These are phyloP conservation scores for Aristolochia californica DNA, from an alignment of 164 flowering plant genomes.

Conservation along the genomic window DNA sequence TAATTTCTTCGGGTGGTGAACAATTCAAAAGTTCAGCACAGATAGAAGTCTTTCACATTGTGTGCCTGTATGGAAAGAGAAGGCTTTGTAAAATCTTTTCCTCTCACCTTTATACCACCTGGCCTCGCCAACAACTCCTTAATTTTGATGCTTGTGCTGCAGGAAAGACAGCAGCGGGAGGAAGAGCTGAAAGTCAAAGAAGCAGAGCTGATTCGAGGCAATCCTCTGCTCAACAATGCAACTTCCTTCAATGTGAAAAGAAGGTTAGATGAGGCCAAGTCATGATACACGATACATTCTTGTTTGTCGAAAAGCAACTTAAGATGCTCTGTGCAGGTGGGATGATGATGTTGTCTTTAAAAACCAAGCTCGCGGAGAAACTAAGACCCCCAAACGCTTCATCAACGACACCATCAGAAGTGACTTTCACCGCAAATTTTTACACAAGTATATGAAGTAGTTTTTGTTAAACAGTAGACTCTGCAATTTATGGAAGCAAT, in stretches of 20 bases:
- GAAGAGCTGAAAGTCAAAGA: conserved; percentile 86
- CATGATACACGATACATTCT: not conserved
- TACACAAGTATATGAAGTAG: conserved; percentile 91
- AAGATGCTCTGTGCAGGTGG: conserved; percentile 73
- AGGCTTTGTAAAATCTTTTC: too few relatives aligned
- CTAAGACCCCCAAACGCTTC: conserved; percentile 80
- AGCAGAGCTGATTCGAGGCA: conserved; percentile 78
- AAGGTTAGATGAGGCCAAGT: conserved; percentile 36
- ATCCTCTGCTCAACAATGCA: conserved; percentile 66
- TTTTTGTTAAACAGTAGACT: not conserved
- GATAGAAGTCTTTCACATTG: too few relatives aligned
- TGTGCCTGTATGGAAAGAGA: too few relatives aligned
- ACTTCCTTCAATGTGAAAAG: conserved; percentile 72
- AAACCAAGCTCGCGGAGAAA: conserved; percentile 95
- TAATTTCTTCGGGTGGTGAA: too few relatives aligned
- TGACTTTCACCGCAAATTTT: conserved; percentile 88
- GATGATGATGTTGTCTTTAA: conserved; percentile 97
- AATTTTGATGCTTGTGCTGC: conserved; percentile 6
- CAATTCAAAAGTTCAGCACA: too few relatives aligned
- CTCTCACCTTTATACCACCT: too few relatives aligned
- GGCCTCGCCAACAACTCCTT: too few relatives aligned
- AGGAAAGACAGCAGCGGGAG: conserved; percentile 64
- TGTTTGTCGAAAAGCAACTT: not conserved
- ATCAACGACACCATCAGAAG: conserved; percentile 91
- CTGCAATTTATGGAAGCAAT: too few relatives aligned